A percentile compares a stretch with the other conserved stretches of the same genome.
Evolutionary conservation across 371 early-diverging fungal species (phyloP).

Genomic region (Mucor racemosus): DNA sequence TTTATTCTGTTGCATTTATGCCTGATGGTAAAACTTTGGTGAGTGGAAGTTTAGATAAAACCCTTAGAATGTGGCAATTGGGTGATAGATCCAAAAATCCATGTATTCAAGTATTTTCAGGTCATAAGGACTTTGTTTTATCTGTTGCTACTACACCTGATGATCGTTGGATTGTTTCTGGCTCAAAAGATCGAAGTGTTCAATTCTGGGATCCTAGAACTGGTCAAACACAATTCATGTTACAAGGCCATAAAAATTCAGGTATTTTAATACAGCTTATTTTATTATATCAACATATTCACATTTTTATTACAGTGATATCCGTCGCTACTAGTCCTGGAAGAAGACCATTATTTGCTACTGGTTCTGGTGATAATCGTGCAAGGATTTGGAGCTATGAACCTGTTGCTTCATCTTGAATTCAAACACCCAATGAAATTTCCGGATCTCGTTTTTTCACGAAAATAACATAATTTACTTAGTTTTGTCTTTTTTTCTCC

Average conservation of each 20-base stretch:
- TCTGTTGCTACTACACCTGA: constrained; percentile 92
- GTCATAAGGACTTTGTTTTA: constrained; percentile 93
- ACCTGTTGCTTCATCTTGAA: constrained; percentile 21
- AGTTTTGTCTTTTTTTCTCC: background rate
- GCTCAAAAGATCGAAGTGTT: constrained; percentile 93
- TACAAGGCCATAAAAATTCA: constrained; percentile 97
- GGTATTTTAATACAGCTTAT: constrained; percentile 49
- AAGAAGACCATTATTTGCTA: constrained; percentile 82
- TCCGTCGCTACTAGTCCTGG: constrained; percentile 84
- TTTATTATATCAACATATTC: background rate
- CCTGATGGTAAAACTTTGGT: constrained; percentile 91
- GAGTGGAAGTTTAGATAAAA: constrained; percentile 94
- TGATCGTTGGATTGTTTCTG: constrained; percentile 92
- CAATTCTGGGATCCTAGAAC: constrained; percentile 92
- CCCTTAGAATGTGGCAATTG: constrained; percentile 92
- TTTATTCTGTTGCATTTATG: constrained; percentile 94
- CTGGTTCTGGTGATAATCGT: constrained; percentile 91
- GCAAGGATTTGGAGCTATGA: constrained; percentile 88
- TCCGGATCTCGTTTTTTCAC: constrained; percentile 1
- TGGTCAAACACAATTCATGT: constrained; percentile 83
- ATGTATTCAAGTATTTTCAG: constrained; percentile 62
- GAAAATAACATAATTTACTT: background rate
- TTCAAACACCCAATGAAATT: background rate
- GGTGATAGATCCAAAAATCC: constrained; percentile 38
- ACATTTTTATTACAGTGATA: constrained; percentile 65